Percentiles rank a stretch among this genome's conserved stretches.
Conservation (phyloP, 1,284 basidiomycete genomes). For the Cystobasidium sp. region DNA sequence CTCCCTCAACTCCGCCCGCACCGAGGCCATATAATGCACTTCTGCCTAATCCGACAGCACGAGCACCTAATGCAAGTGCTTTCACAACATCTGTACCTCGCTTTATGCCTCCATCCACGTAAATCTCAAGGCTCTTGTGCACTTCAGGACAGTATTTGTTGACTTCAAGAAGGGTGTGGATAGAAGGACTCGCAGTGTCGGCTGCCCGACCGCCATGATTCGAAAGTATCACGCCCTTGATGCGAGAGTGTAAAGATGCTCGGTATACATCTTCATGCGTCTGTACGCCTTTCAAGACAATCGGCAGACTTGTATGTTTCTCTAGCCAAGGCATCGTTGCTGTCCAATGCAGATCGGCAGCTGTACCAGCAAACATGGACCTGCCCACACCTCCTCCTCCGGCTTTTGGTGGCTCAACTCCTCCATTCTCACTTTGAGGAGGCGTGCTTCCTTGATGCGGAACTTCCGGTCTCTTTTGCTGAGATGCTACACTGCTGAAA, state of each 20-base stretch:
- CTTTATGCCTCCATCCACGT: conserved; percentile 83
- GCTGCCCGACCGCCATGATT: conserved; percentile 61
- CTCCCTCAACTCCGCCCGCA: conserved; percentile 27
- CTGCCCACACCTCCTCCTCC: conserved; percentile 31
- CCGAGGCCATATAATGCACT: conserved; percentile 42
- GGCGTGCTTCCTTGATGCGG: not conserved
- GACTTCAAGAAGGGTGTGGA: conserved; percentile 59
- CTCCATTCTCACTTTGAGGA: not conserved
- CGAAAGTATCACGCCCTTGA: conserved; percentile 53
- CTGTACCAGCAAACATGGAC: conserved; percentile 34
- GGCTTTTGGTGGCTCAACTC: conserved; percentile 22
- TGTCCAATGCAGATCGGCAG: conserved; percentile 53
- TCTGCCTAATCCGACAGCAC: conserved; percentile 79
- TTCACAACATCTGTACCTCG: conserved; percentile 91
- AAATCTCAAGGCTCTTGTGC: conserved; percentile 73
- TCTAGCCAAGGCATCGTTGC: conserved; percentile 60
- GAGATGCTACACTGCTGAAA: conserved; percentile 4
- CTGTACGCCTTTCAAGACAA: conserved; percentile 62
- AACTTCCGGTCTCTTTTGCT: conserved; percentile 5
- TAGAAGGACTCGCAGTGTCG: conserved; percentile 46
- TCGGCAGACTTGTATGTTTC: conserved; percentile 57
- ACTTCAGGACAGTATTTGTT: conserved; percentile 73
- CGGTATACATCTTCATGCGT: conserved; percentile 70
- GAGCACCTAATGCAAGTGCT: conserved; percentile 86
- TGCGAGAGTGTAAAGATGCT: conserved; percentile 52